Evolutionary conservation across 2,329 filamentous ascomycete species (phyloP).

Genomic region (Aspergillus quadricinctus): DNA sequence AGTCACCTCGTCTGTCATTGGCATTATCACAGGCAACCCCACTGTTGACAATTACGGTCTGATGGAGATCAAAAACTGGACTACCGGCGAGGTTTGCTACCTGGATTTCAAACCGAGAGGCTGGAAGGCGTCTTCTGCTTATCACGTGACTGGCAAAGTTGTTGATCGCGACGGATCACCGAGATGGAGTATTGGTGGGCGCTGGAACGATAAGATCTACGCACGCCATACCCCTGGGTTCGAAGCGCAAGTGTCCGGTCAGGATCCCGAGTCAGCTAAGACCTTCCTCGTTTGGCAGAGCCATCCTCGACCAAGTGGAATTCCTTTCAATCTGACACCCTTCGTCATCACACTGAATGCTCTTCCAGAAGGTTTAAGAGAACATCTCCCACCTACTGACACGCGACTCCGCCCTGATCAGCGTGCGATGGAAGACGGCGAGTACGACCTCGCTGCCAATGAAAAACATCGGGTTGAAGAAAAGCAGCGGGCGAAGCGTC

Average conservation of each 20-base stretch:
- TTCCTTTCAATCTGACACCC: constrained; percentile 95
- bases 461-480: constrained; percentile 96
- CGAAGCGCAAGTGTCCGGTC: constrained; percentile 58
- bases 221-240: constrained; percentile 88
- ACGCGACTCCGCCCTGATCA: constrained; percentile 91
- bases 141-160: constrained; percentile 82
- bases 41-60: constrained; percentile 96
- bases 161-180: constrained; percentile 74
- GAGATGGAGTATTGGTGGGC: constrained; percentile 82
- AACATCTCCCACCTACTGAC: constrained; percentile 84
- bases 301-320: constrained; percentile 71
- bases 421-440: constrained; percentile 96
- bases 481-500: constrained; percentile 73
- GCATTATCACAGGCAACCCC: constrained; percentile 94
- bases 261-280: constrained; percentile 58
- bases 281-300: constrained; percentile 93
- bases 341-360: constrained; percentile 95
- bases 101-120: constrained; percentile 93
- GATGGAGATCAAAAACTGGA: constrained; percentile 98
- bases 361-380: constrained; percentile 72
- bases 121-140: constrained; percentile 91
- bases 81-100: constrained; percentile 81
- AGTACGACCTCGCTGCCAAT: constrained; percentile 85
- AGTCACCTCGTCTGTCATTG: constrained; percentile 93
- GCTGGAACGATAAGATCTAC: constrained; percentile 97